A percentile compares a stretch with the other conserved stretches of the same genome.
These are phyloP conservation scores for Zopfia rhizophila DNA, from an alignment of 2,329 filamentous ascomycete species.

Conservation along the genomic window DNA sequence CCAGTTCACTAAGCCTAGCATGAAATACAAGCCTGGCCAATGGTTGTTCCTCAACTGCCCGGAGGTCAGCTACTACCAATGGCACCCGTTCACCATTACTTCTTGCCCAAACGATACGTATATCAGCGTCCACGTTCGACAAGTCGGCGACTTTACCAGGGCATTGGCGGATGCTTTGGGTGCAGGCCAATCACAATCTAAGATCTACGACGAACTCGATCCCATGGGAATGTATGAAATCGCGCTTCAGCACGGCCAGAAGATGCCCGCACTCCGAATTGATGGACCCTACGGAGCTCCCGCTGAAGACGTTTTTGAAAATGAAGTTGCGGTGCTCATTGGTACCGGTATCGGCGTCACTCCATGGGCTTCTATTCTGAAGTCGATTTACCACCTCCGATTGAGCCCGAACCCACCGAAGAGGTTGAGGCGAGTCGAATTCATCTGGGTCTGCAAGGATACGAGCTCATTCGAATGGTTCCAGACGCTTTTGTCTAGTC, in stretches of 20 bases:
- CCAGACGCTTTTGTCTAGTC: constrained; percentile 88
- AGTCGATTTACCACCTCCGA: constrained; percentile 98
- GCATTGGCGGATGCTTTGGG: constrained; percentile 96
- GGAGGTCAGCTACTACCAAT: constrained; percentile 86
- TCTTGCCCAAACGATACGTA: constrained; percentile 97
- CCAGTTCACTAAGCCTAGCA: constrained; percentile 94
- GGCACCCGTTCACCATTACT: constrained; percentile 99
- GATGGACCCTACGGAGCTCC: constrained; percentile 97
- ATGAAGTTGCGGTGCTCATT: constrained; percentile 86
- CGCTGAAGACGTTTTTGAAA: constrained; percentile 96
- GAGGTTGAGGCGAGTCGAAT: constrained; percentile 92
- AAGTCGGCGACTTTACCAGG: constrained; percentile 95
- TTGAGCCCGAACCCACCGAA: constrained; percentile 88
- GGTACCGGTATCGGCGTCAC: constrained; percentile 89
- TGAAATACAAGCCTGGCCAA: constrained; percentile 98
- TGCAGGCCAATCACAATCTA: constrained; percentile 85
- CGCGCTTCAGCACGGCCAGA: constrained; percentile 89
- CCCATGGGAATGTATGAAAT: constrained; percentile 98
- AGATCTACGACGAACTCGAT: constrained; percentile 90
- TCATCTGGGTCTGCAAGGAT: constrained; percentile 98
- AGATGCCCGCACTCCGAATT: constrained; percentile 89
- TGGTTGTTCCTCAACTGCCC: constrained; percentile 98
- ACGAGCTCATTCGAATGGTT: constrained; percentile 99
- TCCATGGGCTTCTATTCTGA: constrained; percentile 86
- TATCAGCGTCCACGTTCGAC: constrained; percentile 91